Evolutionary conservation across 148 eudicot species (phyloP).

Genomic region (Agrostemma githago): DNA sequence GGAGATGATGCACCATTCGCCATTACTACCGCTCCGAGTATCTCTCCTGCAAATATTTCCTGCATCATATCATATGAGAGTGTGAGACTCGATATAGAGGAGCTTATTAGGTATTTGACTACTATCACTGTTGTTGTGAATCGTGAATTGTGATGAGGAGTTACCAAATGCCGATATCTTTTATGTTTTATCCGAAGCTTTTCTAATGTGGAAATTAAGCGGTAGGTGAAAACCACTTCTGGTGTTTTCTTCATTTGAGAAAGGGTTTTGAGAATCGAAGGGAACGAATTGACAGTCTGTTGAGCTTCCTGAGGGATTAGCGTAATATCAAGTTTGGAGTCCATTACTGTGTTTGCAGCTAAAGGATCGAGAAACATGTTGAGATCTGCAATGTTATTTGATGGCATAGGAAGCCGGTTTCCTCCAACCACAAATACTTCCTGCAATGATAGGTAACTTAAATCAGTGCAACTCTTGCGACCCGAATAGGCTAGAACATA

Average conservation of each 20-base stretch:
- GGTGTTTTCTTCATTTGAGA: conserved; percentile 41
- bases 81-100: background rate
- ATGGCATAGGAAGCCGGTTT: conserved; percentile 53
- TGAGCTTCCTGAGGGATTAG: conserved; percentile 62
- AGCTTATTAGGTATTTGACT: background rate
- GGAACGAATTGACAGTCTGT: conserved; percentile 34
- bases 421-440: conserved; percentile 75
- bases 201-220: conserved; percentile 44
- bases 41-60: conserved; percentile 79
- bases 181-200: conserved; percentile 36
- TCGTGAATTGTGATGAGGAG: background rate
- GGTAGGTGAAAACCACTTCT: conserved; percentile 45
- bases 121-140: background rate
- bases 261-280: conserved; percentile 31
- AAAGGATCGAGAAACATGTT: conserved; percentile 85
- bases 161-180: conserved; percentile 80
- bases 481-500: background rate
- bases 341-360: conserved; percentile 64
- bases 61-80: conserved; percentile 19
- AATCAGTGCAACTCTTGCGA: background rate
- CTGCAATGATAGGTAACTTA: conserved; percentile 30
- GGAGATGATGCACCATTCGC: conserved; percentile 32
- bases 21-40: conserved; percentile 68
- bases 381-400: conserved; percentile 57
- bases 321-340: conserved; percentile 49